These are phyloP conservation scores for Rhynchosporium graminicola DNA, from an alignment of 2,329 filamentous ascomycete genomes.

Conservation along the genomic window DNA sequence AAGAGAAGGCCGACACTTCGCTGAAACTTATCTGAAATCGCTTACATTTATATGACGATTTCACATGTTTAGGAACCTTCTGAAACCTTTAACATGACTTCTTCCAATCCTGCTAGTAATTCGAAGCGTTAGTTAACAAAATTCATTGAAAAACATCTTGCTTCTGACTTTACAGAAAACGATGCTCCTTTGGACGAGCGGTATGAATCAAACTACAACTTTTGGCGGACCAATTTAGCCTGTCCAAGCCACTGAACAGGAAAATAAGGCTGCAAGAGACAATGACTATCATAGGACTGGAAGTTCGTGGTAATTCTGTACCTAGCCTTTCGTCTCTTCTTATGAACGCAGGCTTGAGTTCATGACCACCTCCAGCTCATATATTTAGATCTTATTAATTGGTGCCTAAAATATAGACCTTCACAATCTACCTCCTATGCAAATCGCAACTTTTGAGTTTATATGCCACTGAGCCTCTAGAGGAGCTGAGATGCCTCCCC, in stretches of 20 bases:
- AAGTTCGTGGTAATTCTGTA: slow-evolving; percentile 1
- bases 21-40: too few species aligned
- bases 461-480: neutral
- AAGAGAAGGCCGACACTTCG: too few species aligned
- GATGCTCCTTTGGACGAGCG: slow-evolving; percentile 4
- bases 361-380: too few species aligned
- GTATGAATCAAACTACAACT: neutral
- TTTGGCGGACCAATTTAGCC: slow-evolving; percentile 1
- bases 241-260: slow-evolving; percentile 10
- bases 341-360: too few species aligned
- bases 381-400: too few species aligned
- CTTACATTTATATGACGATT: too few species aligned
- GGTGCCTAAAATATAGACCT: too few species aligned
- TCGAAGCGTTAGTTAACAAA: neutral
- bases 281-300: slow-evolving; percentile 13
- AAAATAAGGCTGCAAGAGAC: slow-evolving; percentile 10
- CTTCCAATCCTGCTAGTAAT: neutral
- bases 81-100: neutral
- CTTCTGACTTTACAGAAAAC: neutral
- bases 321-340: too few species aligned
- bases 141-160: neutral
- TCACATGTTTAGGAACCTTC: neutral
- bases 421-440: too few species aligned
- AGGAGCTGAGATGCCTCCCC: neutral
- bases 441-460: too few species aligned